Evolutionary conservation across 257 asterid genomes (phyloP).

Genomic region (Salvia splendens): DNA sequence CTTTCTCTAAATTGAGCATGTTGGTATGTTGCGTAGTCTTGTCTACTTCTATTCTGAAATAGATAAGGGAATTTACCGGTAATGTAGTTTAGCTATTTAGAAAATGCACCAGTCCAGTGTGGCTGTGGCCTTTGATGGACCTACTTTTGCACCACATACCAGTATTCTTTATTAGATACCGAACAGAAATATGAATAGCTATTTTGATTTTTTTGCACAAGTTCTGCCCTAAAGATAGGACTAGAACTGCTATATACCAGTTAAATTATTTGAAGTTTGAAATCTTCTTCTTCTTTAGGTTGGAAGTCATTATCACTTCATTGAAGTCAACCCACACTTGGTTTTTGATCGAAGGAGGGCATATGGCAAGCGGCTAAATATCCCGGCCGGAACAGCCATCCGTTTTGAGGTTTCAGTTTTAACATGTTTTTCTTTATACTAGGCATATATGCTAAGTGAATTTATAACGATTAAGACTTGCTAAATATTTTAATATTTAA

Average conservation of each 20-base stretch:
- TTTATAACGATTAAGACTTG: conserved; percentile 4
- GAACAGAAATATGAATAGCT: background rate
- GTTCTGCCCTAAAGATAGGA: conserved; percentile 21
- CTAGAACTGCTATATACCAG: conserved; percentile 18
- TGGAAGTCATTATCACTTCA: conserved; percentile 97
- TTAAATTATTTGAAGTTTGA: conserved; percentile 23
- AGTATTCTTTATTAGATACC: background rate
- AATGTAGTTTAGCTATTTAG: conserved; percentile 14
- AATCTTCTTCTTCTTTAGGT: conserved; percentile 56
- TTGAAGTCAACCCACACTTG: conserved; percentile 82
- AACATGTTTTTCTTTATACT: conserved; percentile 27
- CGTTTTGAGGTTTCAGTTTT: conserved; percentile 79
- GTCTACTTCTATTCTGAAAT: conserved; percentile 5
- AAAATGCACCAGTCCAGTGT: conserved; percentile 18
- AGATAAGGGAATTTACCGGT: conserved; percentile 8
- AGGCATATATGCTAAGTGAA: conserved; percentile 15
- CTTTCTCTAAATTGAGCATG: background rate
- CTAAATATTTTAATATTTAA: conserved; percentile 12
- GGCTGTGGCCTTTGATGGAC: conserved; percentile 25
- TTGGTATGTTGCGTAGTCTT: conserved; percentile 9
- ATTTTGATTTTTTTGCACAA: conserved; percentile 18
- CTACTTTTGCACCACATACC: conserved; percentile 22
- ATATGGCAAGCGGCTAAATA: conserved; percentile 79
- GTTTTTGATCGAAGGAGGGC: conserved; percentile 79
- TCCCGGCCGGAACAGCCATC: conserved; percentile 94